Conservation (phyloP, 2,329 filamentous ascomycete genomes). For the Sporothrix brunneoviolacea region DNA sequence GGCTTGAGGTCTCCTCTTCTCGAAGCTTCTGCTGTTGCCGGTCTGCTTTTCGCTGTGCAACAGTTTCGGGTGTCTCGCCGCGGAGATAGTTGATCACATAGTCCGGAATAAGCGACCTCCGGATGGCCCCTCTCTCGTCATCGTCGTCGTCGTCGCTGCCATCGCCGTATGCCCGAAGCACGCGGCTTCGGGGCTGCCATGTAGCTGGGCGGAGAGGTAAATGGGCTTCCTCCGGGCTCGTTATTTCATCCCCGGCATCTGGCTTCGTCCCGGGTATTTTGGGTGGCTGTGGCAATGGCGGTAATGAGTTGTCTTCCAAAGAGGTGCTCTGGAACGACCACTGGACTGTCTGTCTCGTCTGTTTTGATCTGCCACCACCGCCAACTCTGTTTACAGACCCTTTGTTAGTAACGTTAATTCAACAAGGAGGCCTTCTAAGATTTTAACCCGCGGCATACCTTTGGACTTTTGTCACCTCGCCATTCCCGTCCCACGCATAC, state of each 20-base stretch:
- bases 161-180: neutral
- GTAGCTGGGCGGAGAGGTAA: conserved; percentile 20
- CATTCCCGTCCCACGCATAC: conserved; percentile 25
- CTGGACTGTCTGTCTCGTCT: conserved; percentile 22
- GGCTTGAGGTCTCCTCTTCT: neutral
- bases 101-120: conserved; percentile 45
- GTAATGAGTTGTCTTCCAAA: conserved; percentile 17
- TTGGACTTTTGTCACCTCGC: conserved; percentile 19
- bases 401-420: too few species aligned
- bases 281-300: neutral
- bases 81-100: conserved; percentile 50
- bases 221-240: neutral
- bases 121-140: conserved; percentile 15
- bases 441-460: too few species aligned
- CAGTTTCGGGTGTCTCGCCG: conserved; percentile 47
- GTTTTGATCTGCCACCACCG: neutral
- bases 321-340: conserved; percentile 31
- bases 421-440: too few species aligned
- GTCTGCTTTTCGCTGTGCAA: conserved; percentile 39
- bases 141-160: conserved; percentile 13
- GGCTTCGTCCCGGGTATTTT: neutral
- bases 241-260: neutral
- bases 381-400: too few species aligned
- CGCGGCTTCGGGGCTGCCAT: conserved; percentile 20
- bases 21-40: conserved; percentile 23